Base-by-base conservation (phyloP, 2,329 filamentous ascomycete species). In the Pseudogymnoascus sp. region DNA sequence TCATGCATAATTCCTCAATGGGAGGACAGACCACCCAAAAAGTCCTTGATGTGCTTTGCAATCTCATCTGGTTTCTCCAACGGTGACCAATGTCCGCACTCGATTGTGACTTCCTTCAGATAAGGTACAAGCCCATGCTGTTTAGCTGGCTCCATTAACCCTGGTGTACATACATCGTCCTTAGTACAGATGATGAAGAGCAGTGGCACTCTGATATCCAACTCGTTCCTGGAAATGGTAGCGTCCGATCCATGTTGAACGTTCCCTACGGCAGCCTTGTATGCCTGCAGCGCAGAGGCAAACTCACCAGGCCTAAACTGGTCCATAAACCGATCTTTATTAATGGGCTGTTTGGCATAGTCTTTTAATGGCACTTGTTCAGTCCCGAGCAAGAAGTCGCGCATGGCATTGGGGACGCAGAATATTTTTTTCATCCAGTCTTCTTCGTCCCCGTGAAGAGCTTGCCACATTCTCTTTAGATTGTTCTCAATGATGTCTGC, bases 261-360 rank as follows among this genome's bases (percentile, higher is more conserved):
- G 34, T 73, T 67, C 63, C 54, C 28, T 7, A 54, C 60, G 45
- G 67, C 69, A 63, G 72, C 71, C 54, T 72, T 70, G 65, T 79
- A 79, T 70, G 75, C 78, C 65, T 74, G 72, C 63, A 77, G 68
- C 4, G 77, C 73, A 1, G 69, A 72, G 25, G 71, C 74, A 54
- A 77, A 73, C 1, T 76, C 73, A 21, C 72, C 73, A 8, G 69
- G 67, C 4, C 60, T 63, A 68, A 78, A 74, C 11, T 70, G 70
- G 11, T 72, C 65, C 10, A 78, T 69, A 69, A 77, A 79, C 1
- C 67, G 67, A 39, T 75, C 68, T 60, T 72, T 71, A 64, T 76
- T 72, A 13, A 67, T 64, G 0, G 67, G 51, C 6, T 75, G 71
- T 14, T 67, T 65, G 6, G 75, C 77, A 48, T 77, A 79, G 0